Evolutionary conservation across 176 grass and related monocot species (phyloP).

Genomic region (Calamus simplicifolius): DNA sequence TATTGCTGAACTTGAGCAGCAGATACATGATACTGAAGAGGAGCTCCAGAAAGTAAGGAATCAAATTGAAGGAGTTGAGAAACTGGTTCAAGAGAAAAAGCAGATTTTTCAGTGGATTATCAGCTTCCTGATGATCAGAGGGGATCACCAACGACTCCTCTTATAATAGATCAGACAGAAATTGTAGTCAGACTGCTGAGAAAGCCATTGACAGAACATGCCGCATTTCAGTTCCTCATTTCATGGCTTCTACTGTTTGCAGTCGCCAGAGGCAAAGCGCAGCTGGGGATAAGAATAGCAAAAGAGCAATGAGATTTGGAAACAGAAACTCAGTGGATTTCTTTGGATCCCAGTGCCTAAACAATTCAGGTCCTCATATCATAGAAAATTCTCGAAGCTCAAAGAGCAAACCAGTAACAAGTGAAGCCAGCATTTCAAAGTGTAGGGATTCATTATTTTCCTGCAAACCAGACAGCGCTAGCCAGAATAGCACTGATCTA

Average conservation of each 20-base stretch:
- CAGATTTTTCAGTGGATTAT: constrained; percentile 18
- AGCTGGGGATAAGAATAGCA: constrained; percentile 32
- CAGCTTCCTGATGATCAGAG: constrained; percentile 27
- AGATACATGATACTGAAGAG: constrained; percentile 42
- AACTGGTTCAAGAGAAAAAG: constrained; percentile 39
- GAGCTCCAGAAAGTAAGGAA: constrained; percentile 45
- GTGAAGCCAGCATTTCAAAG: constrained; percentile 21
- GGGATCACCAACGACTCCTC: constrained; percentile 68
- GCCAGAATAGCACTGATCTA: constrained; percentile 48
- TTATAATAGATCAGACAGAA: constrained; percentile 43
- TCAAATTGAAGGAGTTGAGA: constrained; percentile 48
- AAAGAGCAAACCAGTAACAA: constrained; percentile 30
- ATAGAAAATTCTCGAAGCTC: constrained; percentile 21
- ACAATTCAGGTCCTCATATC: constrained; percentile 19
- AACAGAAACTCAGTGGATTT: constrained; percentile 34
- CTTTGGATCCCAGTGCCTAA: constrained; percentile 44
- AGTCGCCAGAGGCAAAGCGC: constrained; percentile 50
- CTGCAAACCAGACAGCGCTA: constrained; percentile 35
- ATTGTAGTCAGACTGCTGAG: constrained; percentile 16
- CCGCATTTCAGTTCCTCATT: constrained; percentile 37
- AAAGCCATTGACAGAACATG: constrained; percentile 26
- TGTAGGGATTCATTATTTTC: constrained; percentile 13
- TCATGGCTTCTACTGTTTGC: constrained; percentile 73
- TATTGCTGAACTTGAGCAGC: constrained; percentile 46
- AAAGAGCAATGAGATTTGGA: constrained; percentile 36